Evolutionary conservation across 1,284 basidiomycete genomes (phyloP).

Genomic region (Bondarzewia mesenterica): DNA sequence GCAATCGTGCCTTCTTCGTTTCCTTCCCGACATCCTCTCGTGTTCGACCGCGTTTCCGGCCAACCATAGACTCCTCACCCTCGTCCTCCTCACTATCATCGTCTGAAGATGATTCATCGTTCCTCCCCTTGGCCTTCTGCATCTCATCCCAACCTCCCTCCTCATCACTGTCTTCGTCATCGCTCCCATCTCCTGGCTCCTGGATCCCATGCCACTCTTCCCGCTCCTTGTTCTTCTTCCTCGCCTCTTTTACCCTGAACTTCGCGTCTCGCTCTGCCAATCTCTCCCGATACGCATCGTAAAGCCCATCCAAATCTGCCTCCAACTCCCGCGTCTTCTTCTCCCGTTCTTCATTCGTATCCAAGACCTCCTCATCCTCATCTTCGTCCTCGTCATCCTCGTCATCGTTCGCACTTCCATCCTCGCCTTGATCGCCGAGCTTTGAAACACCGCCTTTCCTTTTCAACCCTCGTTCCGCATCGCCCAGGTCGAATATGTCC

Average conservation of each 20-base stretch:
- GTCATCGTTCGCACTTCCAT: constrained; percentile 28
- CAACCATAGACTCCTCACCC: constrained; percentile 29
- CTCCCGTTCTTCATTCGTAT: constrained; percentile 68
- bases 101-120: constrained; percentile 50
- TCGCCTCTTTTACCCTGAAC: constrained; percentile 80
- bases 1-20: constrained; percentile 32
- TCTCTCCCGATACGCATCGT: constrained; percentile 81
- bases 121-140: constrained; percentile 51
- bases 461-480: constrained; percentile 45
- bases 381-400: constrained; percentile 36
- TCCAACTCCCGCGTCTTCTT: constrained; percentile 65
- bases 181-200: constrained; percentile 35
- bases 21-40: constrained; percentile 28
- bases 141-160: constrained; percentile 76
- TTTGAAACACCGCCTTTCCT: constrained; percentile 35
- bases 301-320: constrained; percentile 81
- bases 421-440: constrained; percentile 33
- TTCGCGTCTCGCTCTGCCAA: constrained; percentile 85
- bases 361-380: constrained; percentile 44
- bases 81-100: constrained; percentile 43
- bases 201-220: constrained; percentile 76
- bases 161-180: constrained; percentile 29
- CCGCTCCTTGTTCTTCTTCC: constrained; percentile 65
- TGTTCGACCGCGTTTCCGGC: constrained; percentile 33
- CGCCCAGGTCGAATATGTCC: constrained; percentile 81